A percentile compares a stretch with the other conserved stretches of the same genome.
These are phyloP conservation scores for Breynia disticha DNA, from an alignment of 441 rosid species.

Conservation along the genomic window DNA sequence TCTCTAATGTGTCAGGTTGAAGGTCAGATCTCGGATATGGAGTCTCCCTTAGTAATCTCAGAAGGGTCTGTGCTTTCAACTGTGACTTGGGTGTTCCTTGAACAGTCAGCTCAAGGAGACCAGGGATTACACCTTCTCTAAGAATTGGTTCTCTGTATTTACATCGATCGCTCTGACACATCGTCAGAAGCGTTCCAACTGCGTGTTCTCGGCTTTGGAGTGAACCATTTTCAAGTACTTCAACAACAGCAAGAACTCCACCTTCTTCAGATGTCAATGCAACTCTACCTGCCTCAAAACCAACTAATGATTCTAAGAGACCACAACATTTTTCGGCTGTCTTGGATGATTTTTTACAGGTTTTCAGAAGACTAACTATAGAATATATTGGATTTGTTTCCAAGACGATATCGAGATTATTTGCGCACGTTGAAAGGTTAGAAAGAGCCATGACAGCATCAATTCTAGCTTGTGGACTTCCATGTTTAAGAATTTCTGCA, in stretches of 20 bases:
- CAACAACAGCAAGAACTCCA: slow-evolving; percentile 75
- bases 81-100: slow-evolving; percentile 84
- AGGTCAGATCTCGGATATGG: slow-evolving; percentile 66
- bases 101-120: slow-evolving; percentile 88
- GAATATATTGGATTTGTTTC: slow-evolving; percentile 51
- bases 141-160: slow-evolving; percentile 86
- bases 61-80: slow-evolving; percentile 60
- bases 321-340: slow-evolving; percentile 76
- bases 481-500: slow-evolving; percentile 49
- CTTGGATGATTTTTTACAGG: slow-evolving; percentile 64
- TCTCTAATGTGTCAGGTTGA: slow-evolving; percentile 72
- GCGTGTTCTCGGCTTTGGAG: slow-evolving; percentile 78
- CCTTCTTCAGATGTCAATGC: slow-evolving; percentile 56
- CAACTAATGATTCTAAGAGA: slow-evolving; percentile 66
- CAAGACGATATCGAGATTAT: slow-evolving; percentile 41
- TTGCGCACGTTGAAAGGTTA: slow-evolving; percentile 62
- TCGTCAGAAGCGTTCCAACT: slow-evolving; percentile 60
- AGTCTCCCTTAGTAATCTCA: slow-evolving; percentile 62
- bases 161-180: slow-evolving; percentile 79
- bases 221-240: slow-evolving; percentile 80
- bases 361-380: slow-evolving; percentile 48
- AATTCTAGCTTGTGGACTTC: slow-evolving; percentile 70
- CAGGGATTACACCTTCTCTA: slow-evolving; percentile 91
- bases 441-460: slow-evolving; percentile 71
- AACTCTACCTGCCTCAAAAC: slow-evolving; percentile 58